These are phyloP conservation scores for Opeltia flavorubescens DNA, from an alignment of 495 filamentous ascomycete genomes.

Conservation along the genomic window DNA sequence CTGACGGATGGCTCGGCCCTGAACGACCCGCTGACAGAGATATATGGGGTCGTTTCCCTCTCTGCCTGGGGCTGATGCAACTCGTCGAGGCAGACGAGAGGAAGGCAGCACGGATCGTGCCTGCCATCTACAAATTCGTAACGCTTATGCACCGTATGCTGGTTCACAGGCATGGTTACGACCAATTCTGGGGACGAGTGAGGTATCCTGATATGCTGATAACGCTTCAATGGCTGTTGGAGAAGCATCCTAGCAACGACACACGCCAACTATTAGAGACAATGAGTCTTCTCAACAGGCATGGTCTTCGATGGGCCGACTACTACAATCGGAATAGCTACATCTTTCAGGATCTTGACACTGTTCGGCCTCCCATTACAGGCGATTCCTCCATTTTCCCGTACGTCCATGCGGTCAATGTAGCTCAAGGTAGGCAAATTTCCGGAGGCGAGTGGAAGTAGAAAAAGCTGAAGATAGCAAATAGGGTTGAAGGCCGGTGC, in stretches of 20 bases:
- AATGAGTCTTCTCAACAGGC: conserved; percentile 29
- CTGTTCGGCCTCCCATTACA: conserved; percentile 14
- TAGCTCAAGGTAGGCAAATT: conserved; percentile 26
- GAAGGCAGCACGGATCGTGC: conserved; percentile 16
- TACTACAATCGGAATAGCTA: conserved; percentile 27
- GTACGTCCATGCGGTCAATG: conserved; percentile 35
- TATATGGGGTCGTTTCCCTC: conserved; percentile 40
- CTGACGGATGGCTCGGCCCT: conserved; percentile 49
- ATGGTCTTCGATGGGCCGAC: conserved; percentile 27
- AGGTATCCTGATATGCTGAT: conserved; percentile 38
- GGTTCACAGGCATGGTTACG: conserved; percentile 32
- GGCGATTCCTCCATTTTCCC: conserved; percentile 19
- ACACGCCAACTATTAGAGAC: conserved; percentile 25
- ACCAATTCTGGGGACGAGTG: conserved; percentile 31
- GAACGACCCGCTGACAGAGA: conserved; percentile 29
- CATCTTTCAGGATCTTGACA: conserved; percentile 28
- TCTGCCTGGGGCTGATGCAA: conserved; percentile 39
- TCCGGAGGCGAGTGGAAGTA: no score
- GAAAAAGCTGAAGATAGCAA: neutral
- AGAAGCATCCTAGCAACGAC: conserved; percentile 25
- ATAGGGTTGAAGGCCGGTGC: conserved; percentile 28
- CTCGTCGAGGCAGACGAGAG: conserved; percentile 24
- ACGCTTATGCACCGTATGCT: conserved; percentile 34
- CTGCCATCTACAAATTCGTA: conserved; percentile 23
- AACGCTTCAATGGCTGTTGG: conserved; percentile 39